These are phyloP conservation scores for Lactifluus subvellereus DNA, from an alignment of 768 basidiomycete genomes.

Conservation along the genomic window DNA sequence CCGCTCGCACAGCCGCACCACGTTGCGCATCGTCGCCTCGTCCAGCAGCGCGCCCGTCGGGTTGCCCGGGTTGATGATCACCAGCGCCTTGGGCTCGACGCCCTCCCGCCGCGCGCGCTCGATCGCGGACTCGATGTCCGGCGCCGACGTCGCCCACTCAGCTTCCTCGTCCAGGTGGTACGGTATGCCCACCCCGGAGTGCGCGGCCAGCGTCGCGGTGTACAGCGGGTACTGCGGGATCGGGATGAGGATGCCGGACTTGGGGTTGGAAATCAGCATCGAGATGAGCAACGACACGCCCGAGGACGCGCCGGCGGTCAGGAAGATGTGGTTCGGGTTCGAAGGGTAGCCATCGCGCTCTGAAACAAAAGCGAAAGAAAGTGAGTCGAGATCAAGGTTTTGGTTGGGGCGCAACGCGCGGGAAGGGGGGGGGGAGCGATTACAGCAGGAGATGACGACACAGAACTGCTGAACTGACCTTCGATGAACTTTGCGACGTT, in stretches of 20 bases:
- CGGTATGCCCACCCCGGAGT: conserved; percentile 71
- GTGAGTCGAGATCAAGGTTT: background rate
- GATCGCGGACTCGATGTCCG: conserved; percentile 61
- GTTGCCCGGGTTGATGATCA: conserved; percentile 98
- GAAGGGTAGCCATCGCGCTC: conserved; percentile 88
- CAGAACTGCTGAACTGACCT: conserved; percentile 41
- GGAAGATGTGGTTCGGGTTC: conserved; percentile 81
- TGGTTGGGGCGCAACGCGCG: background rate
- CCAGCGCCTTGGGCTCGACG: conserved; percentile 71
- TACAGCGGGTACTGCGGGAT: conserved; percentile 99
- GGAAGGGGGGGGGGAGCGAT: background rate
- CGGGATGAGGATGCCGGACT: conserved; percentile 82
- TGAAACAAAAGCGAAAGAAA: conserved; percentile 29
- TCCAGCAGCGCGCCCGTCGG: conserved; percentile 88
- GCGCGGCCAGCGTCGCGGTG: conserved; percentile 88
- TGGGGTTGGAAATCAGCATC: conserved; percentile 64
- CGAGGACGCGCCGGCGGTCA: conserved; percentile 90
- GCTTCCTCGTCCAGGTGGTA: conserved; percentile 83
- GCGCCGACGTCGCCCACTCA: conserved; percentile 76
- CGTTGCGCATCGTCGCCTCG: conserved; percentile 57
- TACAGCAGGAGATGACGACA: conserved; percentile 3
- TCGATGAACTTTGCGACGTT: conserved; percentile 87
- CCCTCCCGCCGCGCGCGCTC: conserved; percentile 57
- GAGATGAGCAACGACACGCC: conserved; percentile 87
- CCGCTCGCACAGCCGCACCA: conserved; percentile 82